Evolutionary conservation across 192 early-diverging fungal genomes (phyloP).

Genomic region (Coemansia sp.): DNA sequence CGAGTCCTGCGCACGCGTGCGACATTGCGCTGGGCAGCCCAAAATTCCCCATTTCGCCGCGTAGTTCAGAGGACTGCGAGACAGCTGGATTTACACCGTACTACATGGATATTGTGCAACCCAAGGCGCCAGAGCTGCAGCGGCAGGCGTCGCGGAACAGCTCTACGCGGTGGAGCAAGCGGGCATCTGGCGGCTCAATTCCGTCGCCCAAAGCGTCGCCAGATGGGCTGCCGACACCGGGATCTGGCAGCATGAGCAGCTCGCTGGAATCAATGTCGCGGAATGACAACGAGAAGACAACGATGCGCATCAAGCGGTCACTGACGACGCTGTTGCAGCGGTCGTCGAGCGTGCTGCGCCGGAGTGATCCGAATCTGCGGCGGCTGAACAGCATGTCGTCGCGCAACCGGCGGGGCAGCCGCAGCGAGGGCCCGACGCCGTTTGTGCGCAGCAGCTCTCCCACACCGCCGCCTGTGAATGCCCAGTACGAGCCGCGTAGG

Average conservation of each 20-base stretch:
- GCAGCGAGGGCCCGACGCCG: constrained; percentile 12
- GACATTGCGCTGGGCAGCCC: constrained; percentile 19
- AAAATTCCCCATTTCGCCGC: constrained; percentile 28
- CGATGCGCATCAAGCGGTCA: constrained; percentile 43
- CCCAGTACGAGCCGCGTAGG: background rate
- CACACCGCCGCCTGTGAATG: background rate
- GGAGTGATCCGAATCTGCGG: constrained; percentile 10
- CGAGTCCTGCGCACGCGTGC: background rate
- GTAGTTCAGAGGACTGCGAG: constrained; percentile 2
- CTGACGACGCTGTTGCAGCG: constrained; percentile 42
- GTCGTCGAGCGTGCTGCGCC: constrained; percentile 39
- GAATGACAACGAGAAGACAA: background rate
- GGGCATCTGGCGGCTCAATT: background rate
- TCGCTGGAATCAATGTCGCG: constrained; percentile 25
- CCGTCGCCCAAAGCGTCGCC: background rate
- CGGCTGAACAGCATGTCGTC: constrained; percentile 1
- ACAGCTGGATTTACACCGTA: constrained; percentile 36
- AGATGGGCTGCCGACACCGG: constrained; percentile 22
- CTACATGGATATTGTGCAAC: constrained; percentile 35
- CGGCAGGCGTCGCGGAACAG: constrained; percentile 5
- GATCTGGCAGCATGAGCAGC: constrained; percentile 6
- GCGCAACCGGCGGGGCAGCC: constrained; percentile 1
- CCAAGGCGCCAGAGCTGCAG: constrained; percentile 40
- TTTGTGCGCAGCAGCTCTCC: constrained; percentile 12
- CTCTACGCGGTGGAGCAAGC: background rate